Percentiles rank a stretch among this genome's conserved stretches.
Conservation (phyloP, 2,329 filamentous ascomycete genomes). For the Berkeleyomyces rouxiae region DNA sequence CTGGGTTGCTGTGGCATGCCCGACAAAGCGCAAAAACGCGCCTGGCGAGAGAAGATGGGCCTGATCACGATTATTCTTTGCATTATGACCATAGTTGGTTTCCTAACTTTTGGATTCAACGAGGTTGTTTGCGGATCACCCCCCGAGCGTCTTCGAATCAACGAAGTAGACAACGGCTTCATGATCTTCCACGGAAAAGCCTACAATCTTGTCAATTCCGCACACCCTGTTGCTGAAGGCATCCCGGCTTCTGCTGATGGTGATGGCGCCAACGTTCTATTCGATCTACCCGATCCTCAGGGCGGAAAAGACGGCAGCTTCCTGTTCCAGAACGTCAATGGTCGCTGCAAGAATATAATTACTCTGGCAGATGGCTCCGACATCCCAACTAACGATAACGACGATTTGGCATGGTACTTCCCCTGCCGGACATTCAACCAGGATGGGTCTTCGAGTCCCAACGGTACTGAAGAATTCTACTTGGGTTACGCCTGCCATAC, state of each 20-base stretch:
- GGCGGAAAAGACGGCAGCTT: slow-evolving; percentile 91
- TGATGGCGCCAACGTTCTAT: slow-evolving; percentile 60
- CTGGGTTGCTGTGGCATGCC: slow-evolving; percentile 74
- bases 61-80: slow-evolving; percentile 81
- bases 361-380: slow-evolving; percentile 53
- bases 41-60: slow-evolving; percentile 97
- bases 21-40: slow-evolving; percentile 70
- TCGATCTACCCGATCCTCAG: slow-evolving; percentile 64
- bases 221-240: slow-evolving; percentile 64
- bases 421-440: slow-evolving; percentile 85
- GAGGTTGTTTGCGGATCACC: slow-evolving; percentile 65
- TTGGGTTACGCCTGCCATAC: slow-evolving; percentile 84
- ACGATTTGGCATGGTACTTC: slow-evolving; percentile 88
- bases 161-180: slow-evolving; percentile 64
- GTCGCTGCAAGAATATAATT: slow-evolving; percentile 84
- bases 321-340: slow-evolving; percentile 96
- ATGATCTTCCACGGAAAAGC: slow-evolving; percentile 95
- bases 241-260: slow-evolving; percentile 41
- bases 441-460: slow-evolving; percentile 68
- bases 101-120: slow-evolving; percentile 92
- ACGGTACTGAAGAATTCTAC: slow-evolving; percentile 59
- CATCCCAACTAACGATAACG: slow-evolving; percentile 57
- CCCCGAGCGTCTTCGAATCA: slow-evolving; percentile 57
- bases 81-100: slow-evolving; percentile 82
- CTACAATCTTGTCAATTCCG: slow-evolving; percentile 63